Base-by-base conservation (phyloP, 2,329 filamentous ascomycete genomes). In the Setomelanomma holmii region DNA sequence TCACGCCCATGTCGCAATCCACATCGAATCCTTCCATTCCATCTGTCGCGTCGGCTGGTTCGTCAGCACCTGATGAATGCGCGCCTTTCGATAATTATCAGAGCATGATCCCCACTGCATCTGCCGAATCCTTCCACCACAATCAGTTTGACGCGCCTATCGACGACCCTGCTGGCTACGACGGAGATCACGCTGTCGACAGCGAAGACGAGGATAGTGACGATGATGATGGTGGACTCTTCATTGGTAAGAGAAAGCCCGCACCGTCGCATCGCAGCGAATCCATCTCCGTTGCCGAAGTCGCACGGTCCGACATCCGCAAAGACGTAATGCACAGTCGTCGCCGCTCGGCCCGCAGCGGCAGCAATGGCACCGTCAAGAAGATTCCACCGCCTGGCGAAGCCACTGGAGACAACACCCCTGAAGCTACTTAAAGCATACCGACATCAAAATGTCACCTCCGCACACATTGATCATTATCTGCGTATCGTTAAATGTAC, bases 1-100 rank as follows among this genome's bases (percentile, higher is more conserved):
- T 82, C 45, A 76, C 75, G 11, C 78, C 77, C 33, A 78, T 80
- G 53, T 81, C 80, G 20, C 78, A 79, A 60, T 80, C 78, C 4
- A 77, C 78, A 7, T 81, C 79, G 8, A 79, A 81, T 49, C 79
- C 79, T 10, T 82, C 80, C 1, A 80, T 82, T 20, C 80, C 80
- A 1, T 82, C 80, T 7, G 75, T 79, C 14, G 75, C 76, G n/a
- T 81, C 79, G 1, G 77, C 78, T 33, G 74, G 72, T 33, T 81
- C 79, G 0, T 80, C 78, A 7, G 75, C 74, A 16, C 71, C 72
- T 34, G 72, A 75, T 30, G 72, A 74, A 6, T 70, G 69, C 44
- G 55, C 49, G 5, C 49, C 53, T 14, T 49, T 62, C 27, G 58
- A 66, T 17, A 45, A 58, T 4, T 49, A 64, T 4, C 51, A 63